A percentile compares a stretch with the other conserved stretches of the same genome.
Conservation (phyloP, 202 grass and related monocot species). For the Zoysia matrella region DNA sequence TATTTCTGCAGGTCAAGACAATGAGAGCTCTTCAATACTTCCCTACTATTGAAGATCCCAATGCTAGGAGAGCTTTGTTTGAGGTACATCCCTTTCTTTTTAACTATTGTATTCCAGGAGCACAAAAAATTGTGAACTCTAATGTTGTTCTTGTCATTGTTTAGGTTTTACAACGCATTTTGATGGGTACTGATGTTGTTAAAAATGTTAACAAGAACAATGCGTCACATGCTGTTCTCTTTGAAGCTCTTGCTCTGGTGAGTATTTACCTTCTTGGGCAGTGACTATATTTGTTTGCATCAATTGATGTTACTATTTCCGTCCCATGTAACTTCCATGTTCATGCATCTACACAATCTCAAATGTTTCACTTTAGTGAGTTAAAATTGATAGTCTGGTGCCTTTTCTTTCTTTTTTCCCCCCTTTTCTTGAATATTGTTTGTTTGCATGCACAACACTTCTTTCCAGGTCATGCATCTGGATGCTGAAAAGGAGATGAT, state of each 20-base stretch:
- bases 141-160: conserved; percentile 45
- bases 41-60: conserved; percentile 92
- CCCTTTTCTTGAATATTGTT: background rate
- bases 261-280: background rate
- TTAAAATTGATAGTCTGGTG: background rate
- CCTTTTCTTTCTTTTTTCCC: background rate
- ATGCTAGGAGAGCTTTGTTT: conserved; percentile 90
- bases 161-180: conserved; percentile 97
- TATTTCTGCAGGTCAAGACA: conserved; percentile 83
- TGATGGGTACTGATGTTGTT: conserved; percentile 99
- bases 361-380: background rate
- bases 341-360: conserved; percentile 3
- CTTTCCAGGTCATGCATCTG: conserved; percentile 96
- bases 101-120: conserved; percentile 26
- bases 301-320: background rate
- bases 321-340: background rate
- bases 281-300: background rate
- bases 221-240: conserved; percentile 98
- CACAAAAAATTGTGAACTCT: conserved; percentile 28
- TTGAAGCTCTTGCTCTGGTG: conserved; percentile 98
- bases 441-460: conserved; percentile 22
- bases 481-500: conserved; percentile 99
- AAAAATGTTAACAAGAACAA: conserved; percentile 99
- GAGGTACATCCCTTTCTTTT: conserved; percentile 55
- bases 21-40: conserved; percentile 99